A percentile compares a stretch with the other conserved stretches of the same genome.
Evolutionary conservation across 2,329 filamentous ascomycete genomes (phyloP).

Genomic region (Pseudofabraea citricarpa): DNA sequence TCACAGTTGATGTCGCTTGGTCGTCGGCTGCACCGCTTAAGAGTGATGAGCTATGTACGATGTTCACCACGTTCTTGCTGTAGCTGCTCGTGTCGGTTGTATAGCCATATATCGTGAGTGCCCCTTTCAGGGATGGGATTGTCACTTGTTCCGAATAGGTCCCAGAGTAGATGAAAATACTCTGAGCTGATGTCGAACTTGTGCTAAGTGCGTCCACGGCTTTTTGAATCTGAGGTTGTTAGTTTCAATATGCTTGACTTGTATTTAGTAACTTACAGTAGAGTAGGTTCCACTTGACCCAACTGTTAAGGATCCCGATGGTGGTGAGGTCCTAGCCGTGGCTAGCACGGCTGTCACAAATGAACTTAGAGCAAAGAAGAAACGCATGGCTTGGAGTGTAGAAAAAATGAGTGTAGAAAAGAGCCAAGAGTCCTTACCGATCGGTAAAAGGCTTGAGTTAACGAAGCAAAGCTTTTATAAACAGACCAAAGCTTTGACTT

Average conservation of each 20-base stretch:
- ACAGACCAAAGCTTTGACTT: background rate
- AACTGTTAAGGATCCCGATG: constrained; percentile 42
- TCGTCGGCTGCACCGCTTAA: constrained; percentile 36
- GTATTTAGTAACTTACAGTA: constrained; percentile 35
- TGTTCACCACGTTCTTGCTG: constrained; percentile 43
- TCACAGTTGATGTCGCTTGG: constrained; percentile 28
- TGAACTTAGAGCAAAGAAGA: constrained; percentile 18
- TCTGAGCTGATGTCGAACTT: constrained; percentile 36
- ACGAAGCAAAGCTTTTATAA: background rate
- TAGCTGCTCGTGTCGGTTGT: constrained; percentile 42
- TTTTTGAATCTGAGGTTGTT: constrained; percentile 38
- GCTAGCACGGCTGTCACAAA: constrained; percentile 21
- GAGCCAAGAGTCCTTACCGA: too few relatives aligned
- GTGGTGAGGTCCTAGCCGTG: constrained; percentile 35
- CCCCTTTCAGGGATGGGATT: constrained; percentile 37
- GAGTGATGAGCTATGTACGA: constrained; percentile 34
- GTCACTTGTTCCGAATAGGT: constrained; percentile 52
- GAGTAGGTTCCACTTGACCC: constrained; percentile 36
- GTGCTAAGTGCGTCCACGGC: constrained; percentile 43
- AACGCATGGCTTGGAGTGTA: constrained; percentile 18
- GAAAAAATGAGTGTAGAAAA: background rate
- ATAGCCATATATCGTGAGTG: constrained; percentile 49
- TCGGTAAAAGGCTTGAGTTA: background rate
- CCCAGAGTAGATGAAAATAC: constrained; percentile 48
- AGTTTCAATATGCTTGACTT: too few relatives aligned